Evolutionary conservation across 1,139 yeast species (phyloP), one percentile per base, ranked within the genome.

Genomic region (Hyphopichia pseudoburtonii): DNA sequence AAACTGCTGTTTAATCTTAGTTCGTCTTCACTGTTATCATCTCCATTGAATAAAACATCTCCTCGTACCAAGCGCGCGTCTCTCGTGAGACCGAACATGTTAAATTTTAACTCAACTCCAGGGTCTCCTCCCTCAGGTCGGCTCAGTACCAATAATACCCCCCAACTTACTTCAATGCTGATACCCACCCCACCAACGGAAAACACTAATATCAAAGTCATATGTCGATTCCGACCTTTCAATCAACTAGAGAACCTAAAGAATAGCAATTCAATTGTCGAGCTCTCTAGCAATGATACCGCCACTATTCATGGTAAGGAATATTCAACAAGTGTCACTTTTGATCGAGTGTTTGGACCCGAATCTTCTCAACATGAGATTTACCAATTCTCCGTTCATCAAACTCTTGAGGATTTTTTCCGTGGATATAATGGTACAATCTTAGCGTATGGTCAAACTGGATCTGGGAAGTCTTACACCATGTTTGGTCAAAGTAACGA

Each of bases 391-490:
- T 74, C 87, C 2, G 72, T 84, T 12, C 56, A 63, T 32, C 77
- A 71, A 31, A 79, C 79, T 3, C 82, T 82, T 3, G 82, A 80
- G 33, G 92, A 84, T 47, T 68, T 87, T 28, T 71, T 87, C 44
- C 70, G 74, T 29, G 97, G 97, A 0, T 87, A 85, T 54, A 87
- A 89, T 57, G 92, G 94, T 16, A 82, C 96, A 0, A 82, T 89
- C 0, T 63, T 89, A 32, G 90, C 95, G 1, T 89, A 87, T 57
- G 97, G 96, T 6, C 96, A 86, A 55, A 84, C 95, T 0, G 94
- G 95, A 0, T 77, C 94, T 1, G 96, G 96, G 3, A 88, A 88
- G 54, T 80, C 95, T 0, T 80, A 79, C 54, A 85, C 96, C 2
- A 85, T 89, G 95, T 77, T 86, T 76, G 96, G 96, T 1, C 63